Evolutionary conservation across 2,329 filamentous ascomycete species (phyloP).

Genomic region (Zasmidium cellare): DNA sequence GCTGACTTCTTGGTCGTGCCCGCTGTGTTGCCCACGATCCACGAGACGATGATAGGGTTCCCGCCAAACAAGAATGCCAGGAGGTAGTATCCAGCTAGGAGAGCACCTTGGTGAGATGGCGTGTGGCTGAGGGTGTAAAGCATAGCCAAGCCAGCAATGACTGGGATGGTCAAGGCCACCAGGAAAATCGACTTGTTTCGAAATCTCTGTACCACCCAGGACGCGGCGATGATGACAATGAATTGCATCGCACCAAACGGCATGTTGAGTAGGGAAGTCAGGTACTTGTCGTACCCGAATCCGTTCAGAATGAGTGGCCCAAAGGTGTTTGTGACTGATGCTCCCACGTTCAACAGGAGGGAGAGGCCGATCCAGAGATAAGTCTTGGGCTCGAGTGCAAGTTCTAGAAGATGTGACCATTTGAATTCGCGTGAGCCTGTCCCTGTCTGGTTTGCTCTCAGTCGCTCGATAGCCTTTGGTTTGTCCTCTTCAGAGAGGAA

Average conservation of each 20-base stretch:
- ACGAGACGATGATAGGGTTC: slow-evolving; percentile 66
- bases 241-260: slow-evolving; percentile 65
- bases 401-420: slow-evolving; percentile 45
- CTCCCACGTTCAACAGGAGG: slow-evolving; percentile 64
- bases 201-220: slow-evolving; percentile 59
- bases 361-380: slow-evolving; percentile 63
- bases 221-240: slow-evolving; percentile 58
- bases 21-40: slow-evolving; percentile 69
- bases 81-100: slow-evolving; percentile 65
- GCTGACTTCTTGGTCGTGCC: slow-evolving; percentile 68
- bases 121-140: slow-evolving; percentile 55
- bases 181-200: slow-evolving; percentile 60
- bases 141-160: slow-evolving; percentile 60
- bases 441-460: slow-evolving; percentile 53
- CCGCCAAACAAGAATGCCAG: slow-evolving; percentile 66
- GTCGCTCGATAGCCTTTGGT: slow-evolving; percentile 48
- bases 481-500: slow-evolving; percentile 51
- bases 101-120: slow-evolving; percentile 43
- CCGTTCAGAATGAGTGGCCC: slow-evolving; percentile 63
- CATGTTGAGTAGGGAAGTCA: slow-evolving; percentile 63
- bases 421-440: slow-evolving; percentile 49
- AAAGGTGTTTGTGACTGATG: slow-evolving; percentile 64
- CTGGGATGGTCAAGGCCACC: slow-evolving; percentile 56
- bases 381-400: slow-evolving; percentile 47
- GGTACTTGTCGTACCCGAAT: slow-evolving; percentile 60